Evolutionary conservation across 495 filamentous ascomycete genomes (phyloP), one percentile per base, ranked within the genome.

Genomic region (Thozetella sp.): DNA sequence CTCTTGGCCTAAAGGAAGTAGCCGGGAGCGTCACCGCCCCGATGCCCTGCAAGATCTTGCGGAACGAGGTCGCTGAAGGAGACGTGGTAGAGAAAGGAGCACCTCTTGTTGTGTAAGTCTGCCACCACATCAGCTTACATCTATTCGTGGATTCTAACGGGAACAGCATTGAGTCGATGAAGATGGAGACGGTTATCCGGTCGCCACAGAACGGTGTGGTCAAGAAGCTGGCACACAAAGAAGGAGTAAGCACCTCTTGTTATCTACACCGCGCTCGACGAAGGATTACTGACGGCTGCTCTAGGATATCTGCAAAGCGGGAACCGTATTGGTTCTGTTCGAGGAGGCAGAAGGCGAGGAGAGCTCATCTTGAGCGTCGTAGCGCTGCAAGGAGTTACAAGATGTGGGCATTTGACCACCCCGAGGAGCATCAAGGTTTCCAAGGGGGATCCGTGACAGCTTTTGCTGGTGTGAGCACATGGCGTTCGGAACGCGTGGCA

Each of bases 101-200:
- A 64, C 85, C 92, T 20, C 76, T 99, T 61, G 92, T 98, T 45
- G 93, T 99, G 82, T 85, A 67, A 80, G 81, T 75, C n/a, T 17
- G 6, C 25, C 34, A 13, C 1, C 10, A 13, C 25, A 20, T 45
- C 12, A 1, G 53, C 22, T 22, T 20, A n/a, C 53, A n/a, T 51
- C 46, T 9, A 9, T 6, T 10, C 19, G 23, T 27, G 13, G 19
- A 30, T n/a, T 15, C 22, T 52, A 30, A 51, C 3, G 12, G 19
- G 19, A 24, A 12, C 50, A 82, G 82, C 1, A 96, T 99, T 68
- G 95, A 99, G 76, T 97, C 94, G 57, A 99, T 99, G 95, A 99
- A 99, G 83, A 99, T 99, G 95, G 95, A 99, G 76, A 99, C 93
- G 27, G 93, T 96, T 30, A 97, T 99, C 59, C 82, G 95, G 59